Conservation (phyloP, 371 early-diverging fungal genomes). For the Circinella umbellata region DNA sequence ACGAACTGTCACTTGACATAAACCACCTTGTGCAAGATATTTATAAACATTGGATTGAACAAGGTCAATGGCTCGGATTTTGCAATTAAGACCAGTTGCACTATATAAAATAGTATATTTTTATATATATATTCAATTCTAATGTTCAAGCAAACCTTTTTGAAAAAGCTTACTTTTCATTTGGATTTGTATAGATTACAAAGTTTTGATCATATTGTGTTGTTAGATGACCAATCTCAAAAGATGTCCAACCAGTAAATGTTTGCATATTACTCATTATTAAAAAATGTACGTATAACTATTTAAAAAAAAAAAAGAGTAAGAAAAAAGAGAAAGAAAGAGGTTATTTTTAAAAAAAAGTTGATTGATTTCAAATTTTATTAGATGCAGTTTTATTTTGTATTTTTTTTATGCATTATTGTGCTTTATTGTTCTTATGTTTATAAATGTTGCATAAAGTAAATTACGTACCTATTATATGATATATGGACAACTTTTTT, state of each 20-base stretch:
- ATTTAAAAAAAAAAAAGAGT: not conserved
- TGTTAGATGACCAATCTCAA: conserved; percentile 11
- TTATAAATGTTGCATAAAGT: too few species aligned
- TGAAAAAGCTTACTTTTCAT: not conserved
- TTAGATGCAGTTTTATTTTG: too few species aligned
- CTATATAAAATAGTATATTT: not conserved
- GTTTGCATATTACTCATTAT: not conserved
- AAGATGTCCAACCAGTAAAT: conserved; percentile 8
- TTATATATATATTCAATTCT: not conserved
- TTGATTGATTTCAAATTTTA: too few species aligned
- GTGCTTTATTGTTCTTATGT: too few species aligned
- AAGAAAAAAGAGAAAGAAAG: not conserved
- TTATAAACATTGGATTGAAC: conserved; percentile 1
- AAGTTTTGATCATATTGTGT: conserved; percentile 12
- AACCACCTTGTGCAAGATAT: conserved; percentile 12
- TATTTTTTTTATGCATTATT: too few species aligned
- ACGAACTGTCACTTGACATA: conserved; percentile 11
- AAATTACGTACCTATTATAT: too few species aligned
- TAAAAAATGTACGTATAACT: too few species aligned
- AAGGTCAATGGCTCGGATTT: conserved; percentile 1
- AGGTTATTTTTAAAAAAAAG: not conserved
- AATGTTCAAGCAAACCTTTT: too few species aligned
- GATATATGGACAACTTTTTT: too few species aligned
- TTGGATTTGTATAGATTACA: conserved; percentile 6
- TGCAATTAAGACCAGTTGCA: conserved; percentile 13